Conservation (phyloP, 805 yeast species). For the Nakazawaea peltata region DNA sequence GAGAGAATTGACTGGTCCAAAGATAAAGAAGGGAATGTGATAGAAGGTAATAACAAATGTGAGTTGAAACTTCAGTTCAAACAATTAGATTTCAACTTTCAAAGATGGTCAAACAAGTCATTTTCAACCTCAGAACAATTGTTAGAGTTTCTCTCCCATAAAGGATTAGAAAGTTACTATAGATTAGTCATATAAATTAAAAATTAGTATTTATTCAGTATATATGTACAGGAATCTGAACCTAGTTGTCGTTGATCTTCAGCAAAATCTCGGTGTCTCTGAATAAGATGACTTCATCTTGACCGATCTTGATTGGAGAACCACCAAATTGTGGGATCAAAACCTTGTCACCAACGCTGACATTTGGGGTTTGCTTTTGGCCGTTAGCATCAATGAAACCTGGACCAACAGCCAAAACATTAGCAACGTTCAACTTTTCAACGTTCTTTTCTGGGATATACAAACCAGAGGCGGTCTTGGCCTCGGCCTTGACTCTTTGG, state of each 20-base stretch:
- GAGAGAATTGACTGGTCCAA: constrained; percentile 67
- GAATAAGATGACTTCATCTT: constrained; percentile 74
- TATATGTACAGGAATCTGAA: no score
- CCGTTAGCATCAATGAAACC: constrained; percentile 79
- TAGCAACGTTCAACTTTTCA: constrained; percentile 87
- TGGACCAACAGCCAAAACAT: constrained; percentile 92
- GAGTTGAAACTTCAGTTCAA: constrained; percentile 67
- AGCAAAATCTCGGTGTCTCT: constrained; percentile 95
- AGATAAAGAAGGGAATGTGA: constrained; percentile 26
- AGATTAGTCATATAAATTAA: constrained; percentile 13
- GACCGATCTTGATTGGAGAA: constrained; percentile 77
- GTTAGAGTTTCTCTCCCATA: constrained; percentile 36
- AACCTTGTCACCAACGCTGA: constrained; percentile 87
- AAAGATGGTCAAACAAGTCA: constrained; percentile 60
- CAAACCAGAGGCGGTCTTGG: constrained; percentile 88
- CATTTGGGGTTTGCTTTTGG: constrained; percentile 61
- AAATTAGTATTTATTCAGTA: no score
- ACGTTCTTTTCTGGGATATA: constrained; percentile 95
- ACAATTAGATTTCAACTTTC: constrained; percentile 42
- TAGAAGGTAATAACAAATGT: constrained; percentile 29
- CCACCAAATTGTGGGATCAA: constrained; percentile 95
- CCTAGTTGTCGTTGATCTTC: constrained; percentile 74
- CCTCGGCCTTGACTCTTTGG: constrained; percentile 86
- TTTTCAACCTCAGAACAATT: constrained; percentile 46
- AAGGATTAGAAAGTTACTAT: constrained; percentile 56